Conservation (phyloP, 164 flowering plant genomes). For the Piper betle region DNA sequence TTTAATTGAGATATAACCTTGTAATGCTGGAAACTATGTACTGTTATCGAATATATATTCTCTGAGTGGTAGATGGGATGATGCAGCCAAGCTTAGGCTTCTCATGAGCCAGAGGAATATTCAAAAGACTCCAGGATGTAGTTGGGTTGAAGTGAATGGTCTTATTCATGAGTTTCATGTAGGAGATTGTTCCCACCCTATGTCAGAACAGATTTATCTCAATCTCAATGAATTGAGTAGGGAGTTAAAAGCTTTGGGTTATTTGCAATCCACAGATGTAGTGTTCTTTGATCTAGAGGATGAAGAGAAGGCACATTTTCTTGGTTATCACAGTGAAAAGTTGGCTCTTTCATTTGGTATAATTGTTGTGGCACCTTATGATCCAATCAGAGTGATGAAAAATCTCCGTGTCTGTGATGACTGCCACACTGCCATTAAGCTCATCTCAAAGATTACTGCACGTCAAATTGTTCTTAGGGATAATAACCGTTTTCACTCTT, state of each 20-base stretch:
- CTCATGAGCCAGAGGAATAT: slow-evolving; percentile 14
- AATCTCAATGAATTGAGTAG: slow-evolving; percentile 19
- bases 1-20: slow-evolving; percentile 21
- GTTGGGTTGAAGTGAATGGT: slow-evolving; percentile 22
- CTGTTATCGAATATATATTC: slow-evolving; percentile 19
- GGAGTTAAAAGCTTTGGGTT: slow-evolving; percentile 14
- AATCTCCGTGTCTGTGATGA: slow-evolving; percentile 26
- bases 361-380: slow-evolving; percentile 5
- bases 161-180: slow-evolving; percentile 22
- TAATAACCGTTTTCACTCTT: slow-evolving; percentile 19
- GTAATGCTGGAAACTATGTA: slow-evolving; percentile 22
- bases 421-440: slow-evolving; percentile 20
- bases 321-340: slow-evolving; percentile 26
- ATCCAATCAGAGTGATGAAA: slow-evolving; percentile 16
- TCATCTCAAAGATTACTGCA: slow-evolving; percentile 14
- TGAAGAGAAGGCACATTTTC: slow-evolving; percentile 23
- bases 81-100: slow-evolving; percentile 17
- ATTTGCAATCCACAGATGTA: slow-evolving; percentile 14
- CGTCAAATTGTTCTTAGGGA: slow-evolving; percentile 21
- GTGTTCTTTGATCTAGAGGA: slow-evolving; percentile 24
- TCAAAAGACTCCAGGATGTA: slow-evolving; percentile 19
- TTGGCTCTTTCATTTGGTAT: slow-evolving; percentile 25
- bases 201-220: slow-evolving; percentile 14
- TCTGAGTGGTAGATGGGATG: slow-evolving; percentile 18
- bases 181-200: slow-evolving; percentile 15